Evolutionary conservation across 2,329 filamentous ascomycete species (phyloP).

Genomic region (Beauveria varroae): DNA sequence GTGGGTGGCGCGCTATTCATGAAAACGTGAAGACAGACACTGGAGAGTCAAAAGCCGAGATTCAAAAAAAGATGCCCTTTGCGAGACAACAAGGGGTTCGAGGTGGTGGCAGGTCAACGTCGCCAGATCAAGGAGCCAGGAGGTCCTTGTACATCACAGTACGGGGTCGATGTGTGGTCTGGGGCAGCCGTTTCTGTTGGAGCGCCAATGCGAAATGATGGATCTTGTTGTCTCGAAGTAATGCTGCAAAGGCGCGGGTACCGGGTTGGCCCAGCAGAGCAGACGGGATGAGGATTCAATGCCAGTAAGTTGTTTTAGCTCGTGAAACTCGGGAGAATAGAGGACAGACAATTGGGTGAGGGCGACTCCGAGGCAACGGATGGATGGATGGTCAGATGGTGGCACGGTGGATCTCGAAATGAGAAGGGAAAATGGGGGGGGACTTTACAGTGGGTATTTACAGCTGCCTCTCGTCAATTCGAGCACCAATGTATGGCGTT

Average conservation of each 20-base stretch:
- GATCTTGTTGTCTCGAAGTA: background rate
- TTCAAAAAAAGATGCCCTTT: background rate
- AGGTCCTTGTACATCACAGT: conserved; percentile 1
- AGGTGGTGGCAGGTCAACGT: conserved; percentile 1
- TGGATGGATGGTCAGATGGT: background rate
- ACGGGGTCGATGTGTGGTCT: background rate
- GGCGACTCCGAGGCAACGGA: conserved; percentile 7
- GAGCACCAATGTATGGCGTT: too few relatives aligned
- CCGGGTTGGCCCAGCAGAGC: conserved; percentile 3
- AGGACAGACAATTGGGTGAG: background rate
- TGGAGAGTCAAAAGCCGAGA: background rate
- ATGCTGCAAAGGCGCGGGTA: background rate
- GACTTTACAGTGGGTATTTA: too few relatives aligned
- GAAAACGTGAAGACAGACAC: background rate
- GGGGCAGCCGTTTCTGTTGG: too few relatives aligned
- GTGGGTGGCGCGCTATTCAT: background rate
- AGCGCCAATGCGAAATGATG: background rate
- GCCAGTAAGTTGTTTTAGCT: background rate
- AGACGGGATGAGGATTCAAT: background rate
- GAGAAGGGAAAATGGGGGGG: conserved; percentile 6
- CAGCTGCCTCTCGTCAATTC: too few relatives aligned
- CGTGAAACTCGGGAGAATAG: background rate
- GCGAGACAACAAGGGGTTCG: background rate
- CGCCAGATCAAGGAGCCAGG: conserved; percentile 5
- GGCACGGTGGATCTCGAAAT: conserved; percentile 8